Evolutionary conservation across 228 moss, liverwort and hornwort species (phyloP), one percentile per base, ranked within the genome.

Genomic region (Sphagnum fallax): DNA sequence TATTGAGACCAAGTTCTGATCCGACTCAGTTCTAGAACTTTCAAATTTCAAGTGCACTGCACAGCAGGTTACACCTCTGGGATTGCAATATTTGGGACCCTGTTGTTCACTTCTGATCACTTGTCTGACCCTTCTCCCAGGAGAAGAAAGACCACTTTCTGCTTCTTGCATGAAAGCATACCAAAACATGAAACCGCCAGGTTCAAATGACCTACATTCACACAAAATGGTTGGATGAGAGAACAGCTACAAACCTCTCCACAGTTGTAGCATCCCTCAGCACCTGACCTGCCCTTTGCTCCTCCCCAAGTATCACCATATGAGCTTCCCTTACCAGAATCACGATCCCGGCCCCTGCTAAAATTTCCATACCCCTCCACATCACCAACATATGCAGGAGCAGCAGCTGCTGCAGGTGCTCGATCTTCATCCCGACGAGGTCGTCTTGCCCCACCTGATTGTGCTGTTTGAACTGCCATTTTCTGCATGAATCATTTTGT

Each of bases 281-380:
- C 83, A 72, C 87, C 81, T n/a, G 71, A 53, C 63, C 86, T 88
- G 49, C 91, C 83, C 63, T 82, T 85, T 13, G 88, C 91, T 50
- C 82, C 79, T 62, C 93, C 94, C 98, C 98, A 98, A 4, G 98
- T 88, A 61, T 98, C 98, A 68, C 98, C 98, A 52, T 98, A 98
- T 16, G 94, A 92, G 75, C 91, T 90, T 69, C 88, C 90, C 72
- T 83, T 84, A 65, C 92, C 94, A 62, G 81, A 82, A 1, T 98
- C 98, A 73, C 94, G 93, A 18, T 98, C 98, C 65, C 87, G 88
- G 53, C 91, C 86, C 71, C 92, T 87, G 68, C 87, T 82, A 47
- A 98, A 98, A 67, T 87, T 98, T 32, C 77, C 79, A 70, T 93
- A 98, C 13, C 81, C 89, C 49, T 98, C 98, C 13, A 83, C 87